Base-by-base conservation (phyloP, 768 basidiomycete species). In the Lentinula aciculospora region DNA sequence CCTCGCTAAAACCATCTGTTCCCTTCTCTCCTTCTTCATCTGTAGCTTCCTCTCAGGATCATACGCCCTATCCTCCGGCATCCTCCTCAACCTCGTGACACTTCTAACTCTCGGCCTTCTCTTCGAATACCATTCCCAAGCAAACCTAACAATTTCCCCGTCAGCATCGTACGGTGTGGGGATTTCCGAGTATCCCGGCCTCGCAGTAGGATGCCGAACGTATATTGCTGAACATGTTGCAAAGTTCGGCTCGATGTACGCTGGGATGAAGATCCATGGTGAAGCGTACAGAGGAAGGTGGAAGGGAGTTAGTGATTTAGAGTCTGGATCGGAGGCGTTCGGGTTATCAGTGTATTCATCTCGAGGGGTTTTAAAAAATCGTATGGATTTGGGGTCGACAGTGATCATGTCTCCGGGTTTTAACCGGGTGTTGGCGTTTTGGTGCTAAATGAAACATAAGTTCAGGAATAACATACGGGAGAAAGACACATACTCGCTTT, bases 151-250 rank as follows among this genome's bases (percentile, higher is more conserved):
- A 12, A 97, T 78, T 62, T 95, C 91, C 17, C 97, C 97, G 65
- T 97, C 95, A 0, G 97, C 94, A 61, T 95, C 93, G 70, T 89
- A 98, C 2, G 97, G 97, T 3, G 91, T 92, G 5, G 96, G 93
- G 36, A 99, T 89, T 71, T 99, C 97, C 15, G 89, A 92, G 73
- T 96, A 94, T 5, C 91, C 91, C 0, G 94, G 92, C n/a, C 94
- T 84, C 0, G 96, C 97, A 0, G 95, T 97, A 7, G 97, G 97
- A 66, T 98, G 94, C 36, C 97, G 90, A 31, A 98, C 83, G 68
- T 96, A 98, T 53, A 98, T 77, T 13, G 87, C 88, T 1, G 94
- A 92, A 71, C 96, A 98, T 9, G 94, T 93, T 47, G 81, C 67
- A 77, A 90, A 98, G 57, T 86, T 89, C 12, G 86, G 82, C 63